Base-by-base conservation (phyloP, 768 basidiomycete species). In the Serendipita indica region DNA sequence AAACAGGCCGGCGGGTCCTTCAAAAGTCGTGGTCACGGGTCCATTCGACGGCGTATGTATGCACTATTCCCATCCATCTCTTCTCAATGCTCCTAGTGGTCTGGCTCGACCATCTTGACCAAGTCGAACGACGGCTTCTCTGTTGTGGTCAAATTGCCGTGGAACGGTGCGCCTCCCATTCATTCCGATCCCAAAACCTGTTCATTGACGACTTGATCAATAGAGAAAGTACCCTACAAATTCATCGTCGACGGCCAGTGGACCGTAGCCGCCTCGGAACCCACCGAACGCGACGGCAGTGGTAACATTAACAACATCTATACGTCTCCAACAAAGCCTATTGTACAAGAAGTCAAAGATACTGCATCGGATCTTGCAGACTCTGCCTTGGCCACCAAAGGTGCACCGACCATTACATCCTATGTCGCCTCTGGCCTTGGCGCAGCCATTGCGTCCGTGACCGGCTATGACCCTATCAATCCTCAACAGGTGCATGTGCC, bases 181-280 rank as follows among this genome's bases (percentile, higher is more conserved):
- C 41, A n/a, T 43, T 2, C 25, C 25, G 7, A 16, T 1, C 22
- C 49, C 12, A n/a, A 20, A n/a, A 46, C 12, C 12, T 46, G 25
- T 46, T 54, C 32, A 25, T 54, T 7, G 16, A 4, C 2, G 22
- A 18, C 2, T 27, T 18, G 22, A 54, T 54, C 7, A 7, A 16
- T 28, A 54, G 66, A 77, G 54, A 83, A 79, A 64, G 71, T 86
- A 59, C 65, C 72, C 4, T 90, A 84, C 79, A 90, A 90, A 70
- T 90, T 80, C 67, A 73, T 89, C 67, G 86, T 89, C 57, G 88
- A 90, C 66, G 82, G 81, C 33, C 64, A 3, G 16, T 89, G 85
- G 86, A 64, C 72, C 49, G 73, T 75, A 46, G 73, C 74, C 46
- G 73, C 76, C 33, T 74, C 75, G 60, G 74, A 74, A 59, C 80